phyloP scores from a whole-genome alignment of 768 basidiomycete genomes.

The Tulasnella sp. region DNA sequence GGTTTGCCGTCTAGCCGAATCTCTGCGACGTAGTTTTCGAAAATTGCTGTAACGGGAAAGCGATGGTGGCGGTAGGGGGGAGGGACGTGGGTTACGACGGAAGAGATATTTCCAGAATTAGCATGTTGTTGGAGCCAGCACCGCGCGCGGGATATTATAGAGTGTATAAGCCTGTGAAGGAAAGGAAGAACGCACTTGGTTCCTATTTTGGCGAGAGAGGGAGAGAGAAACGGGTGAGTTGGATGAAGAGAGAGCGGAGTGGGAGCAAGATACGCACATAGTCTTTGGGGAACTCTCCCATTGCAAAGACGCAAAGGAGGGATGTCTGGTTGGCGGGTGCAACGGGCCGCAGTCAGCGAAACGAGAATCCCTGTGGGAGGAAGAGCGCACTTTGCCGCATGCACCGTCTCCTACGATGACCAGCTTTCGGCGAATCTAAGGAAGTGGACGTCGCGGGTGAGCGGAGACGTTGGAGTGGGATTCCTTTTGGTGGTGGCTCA shows the following conservation, averaged over 20 bases:
- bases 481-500: neutral
- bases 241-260: slow-evolving; percentile 15
- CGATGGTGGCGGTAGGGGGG: slow-evolving; percentile 20
- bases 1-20: slow-evolving; percentile 96
- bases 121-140: neutral
- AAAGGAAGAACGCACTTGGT: slow-evolving; percentile 49
- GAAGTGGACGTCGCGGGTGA: neutral
- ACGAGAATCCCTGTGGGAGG: slow-evolving; percentile 16
- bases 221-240: neutral
- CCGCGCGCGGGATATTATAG: neutral
- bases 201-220: slow-evolving; percentile 43
- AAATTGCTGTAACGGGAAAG: slow-evolving; percentile 61
- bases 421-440: slow-evolving; percentile 85
- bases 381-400: slow-evolving; percentile 68
- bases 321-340: slow-evolving; percentile 51
- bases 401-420: slow-evolving; percentile 99
- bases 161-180: slow-evolving; percentile 28
- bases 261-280: slow-evolving; percentile 58
- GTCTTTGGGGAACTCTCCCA: slow-evolving; percentile 94
- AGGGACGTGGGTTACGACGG: slow-evolving; percentile 9
- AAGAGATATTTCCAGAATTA: slow-evolving; percentile 1
- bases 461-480: neutral
- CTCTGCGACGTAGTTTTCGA: slow-evolving; percentile 99
- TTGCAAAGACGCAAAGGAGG: slow-evolving; percentile 82
- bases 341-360: slow-evolving; percentile 25